Base-by-base conservation (phyloP, 495 filamentous ascomycete species). In the Ramalina intermedia region DNA sequence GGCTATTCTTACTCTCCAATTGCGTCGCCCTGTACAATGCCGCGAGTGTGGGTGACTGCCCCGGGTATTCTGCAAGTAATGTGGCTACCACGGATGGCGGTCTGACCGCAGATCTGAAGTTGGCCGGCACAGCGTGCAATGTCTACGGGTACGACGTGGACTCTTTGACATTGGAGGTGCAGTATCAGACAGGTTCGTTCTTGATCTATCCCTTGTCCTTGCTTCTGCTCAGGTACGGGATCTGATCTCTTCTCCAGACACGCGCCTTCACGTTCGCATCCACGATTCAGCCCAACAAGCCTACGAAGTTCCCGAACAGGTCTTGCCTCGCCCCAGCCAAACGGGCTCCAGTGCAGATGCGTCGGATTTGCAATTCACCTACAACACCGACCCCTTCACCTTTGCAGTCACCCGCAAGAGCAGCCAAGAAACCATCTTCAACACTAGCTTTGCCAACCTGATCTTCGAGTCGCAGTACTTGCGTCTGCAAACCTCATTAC, bases 381-480 rank as follows among this genome's bases (percentile, higher is more conserved):
- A 80, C 54, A 66, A 69, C 35, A 66, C 74, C 44, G 74, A 72
- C 33, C 85, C 87, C 2, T 94, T 94, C 65, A 79, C 76, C 16
- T 93, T 93, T 63, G 70, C 71, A 8, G 76, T 94, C n/a, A 65
- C 68, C 3, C 78, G 82, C 24, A 66, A 65, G 49, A 70, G 62
- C 59, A 74, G 66, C 23, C 70, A 74, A 2, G 83, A 93, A 57
- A 75, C 81, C n/a, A 67, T 94, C 6, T 93, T 94, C 55, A 80
- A 89, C 55, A 83, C 84, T 5, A 79, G 80, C 3, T 82, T 71
- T 1, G 76, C 76, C 4, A 66, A 67, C 33, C 68, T 93, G 35
- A 64, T 93, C 29, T 94, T 90, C 58, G 80, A 94, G 63, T 76
- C 73, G 12, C 85, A 90, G 60, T 91, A 85, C 56, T 59, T 90